A percentile compares a stretch with the other conserved stretches of the same genome.
phyloP scores from a whole-genome alignment of 2,329 filamentous ascomycete genomes.

The Lachnum nothofagi region DNA sequence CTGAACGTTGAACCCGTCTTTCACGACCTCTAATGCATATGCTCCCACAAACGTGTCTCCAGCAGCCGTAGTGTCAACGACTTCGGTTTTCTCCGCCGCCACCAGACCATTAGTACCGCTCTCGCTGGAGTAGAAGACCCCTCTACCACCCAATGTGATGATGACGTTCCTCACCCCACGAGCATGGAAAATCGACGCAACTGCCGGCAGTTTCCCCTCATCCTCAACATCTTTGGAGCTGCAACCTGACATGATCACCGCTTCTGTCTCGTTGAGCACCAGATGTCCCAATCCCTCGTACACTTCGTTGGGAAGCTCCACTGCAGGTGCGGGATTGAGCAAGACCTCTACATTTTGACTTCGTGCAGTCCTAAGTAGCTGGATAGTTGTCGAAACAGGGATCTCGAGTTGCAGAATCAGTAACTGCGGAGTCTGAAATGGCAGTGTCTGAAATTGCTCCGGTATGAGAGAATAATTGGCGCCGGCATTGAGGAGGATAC shows the following conservation, averaged over 20 bases:
- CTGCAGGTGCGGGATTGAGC: slow-evolving; percentile 80
- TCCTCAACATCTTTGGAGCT: slow-evolving; percentile 39
- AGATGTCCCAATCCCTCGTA: slow-evolving; percentile 70
- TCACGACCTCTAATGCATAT: slow-evolving; percentile 72
- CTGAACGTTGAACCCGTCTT: too few species aligned
- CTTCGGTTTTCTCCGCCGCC: slow-evolving; percentile 63
- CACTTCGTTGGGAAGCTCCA: slow-evolving; percentile 58
- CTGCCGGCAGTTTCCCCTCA: slow-evolving; percentile 39
- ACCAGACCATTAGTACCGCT: slow-evolving; percentile 46
- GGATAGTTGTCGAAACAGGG: slow-evolving; percentile 59
- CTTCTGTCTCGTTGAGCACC: slow-evolving; percentile 88
- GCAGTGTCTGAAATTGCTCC: slow-evolving; percentile 35
- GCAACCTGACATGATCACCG: slow-evolving; percentile 61
- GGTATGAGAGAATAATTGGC: slow-evolving; percentile 55
- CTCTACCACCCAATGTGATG: slow-evolving; percentile 76
- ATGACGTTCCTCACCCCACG: slow-evolving; percentile 72
- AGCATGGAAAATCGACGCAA: slow-evolving; percentile 57
- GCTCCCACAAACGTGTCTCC: slow-evolving; percentile 92
- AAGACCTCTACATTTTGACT: slow-evolving; percentile 56
- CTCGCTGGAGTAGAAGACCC: slow-evolving; percentile 61
- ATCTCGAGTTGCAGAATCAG: slow-evolving; percentile 77
- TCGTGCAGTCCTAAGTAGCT: slow-evolving; percentile 50
- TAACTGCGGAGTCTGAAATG: slow-evolving; percentile 49
- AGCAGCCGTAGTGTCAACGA: slow-evolving; percentile 89
- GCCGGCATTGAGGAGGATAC: slow-evolving; percentile 68